A percentile compares a stretch with the other conserved stretches of the same genome.
Evolutionary conservation across 306 rosid genomes (phyloP).

Genomic region (Rosa multiflora): DNA sequence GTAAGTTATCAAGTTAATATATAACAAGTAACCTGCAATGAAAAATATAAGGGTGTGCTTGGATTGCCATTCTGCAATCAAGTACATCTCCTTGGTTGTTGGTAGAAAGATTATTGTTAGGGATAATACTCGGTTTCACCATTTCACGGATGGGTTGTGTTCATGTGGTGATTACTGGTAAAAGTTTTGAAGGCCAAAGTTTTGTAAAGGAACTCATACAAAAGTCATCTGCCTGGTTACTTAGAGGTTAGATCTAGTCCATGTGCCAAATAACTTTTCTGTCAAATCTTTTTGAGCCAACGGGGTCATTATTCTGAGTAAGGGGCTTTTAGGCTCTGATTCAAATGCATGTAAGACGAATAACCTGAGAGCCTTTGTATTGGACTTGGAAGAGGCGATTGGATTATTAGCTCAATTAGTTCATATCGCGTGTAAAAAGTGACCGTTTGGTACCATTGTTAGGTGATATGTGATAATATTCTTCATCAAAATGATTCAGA

Average conservation of each 20-base stretch:
- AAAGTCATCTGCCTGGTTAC: background rate
- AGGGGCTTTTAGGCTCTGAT: background rate
- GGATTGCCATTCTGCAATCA: constrained; percentile 57
- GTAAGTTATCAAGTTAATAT: no score
- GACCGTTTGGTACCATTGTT: background rate
- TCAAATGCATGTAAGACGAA: no score
- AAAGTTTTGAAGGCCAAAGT: no score
- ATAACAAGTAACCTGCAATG: no score
- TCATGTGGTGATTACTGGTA: no score
- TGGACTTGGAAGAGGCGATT: background rate
- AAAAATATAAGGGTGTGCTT: constrained; percentile 39
- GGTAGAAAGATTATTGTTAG: constrained; percentile 47
- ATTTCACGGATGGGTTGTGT: no score
- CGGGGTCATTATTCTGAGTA: background rate
- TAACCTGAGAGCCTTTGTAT: background rate
- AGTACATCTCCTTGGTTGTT: constrained; percentile 38
- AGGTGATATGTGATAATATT: background rate
- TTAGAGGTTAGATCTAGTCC: no score
- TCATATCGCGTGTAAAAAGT: background rate
- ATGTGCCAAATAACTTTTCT: background rate
- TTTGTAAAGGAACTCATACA: background rate
- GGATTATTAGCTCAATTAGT: background rate
- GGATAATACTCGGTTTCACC: no score
- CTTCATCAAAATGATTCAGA: no score
- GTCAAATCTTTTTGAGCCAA: background rate